Percentiles rank a stretch among this genome's conserved stretches.
phyloP scores from a whole-genome alignment of 768 basidiomycete genomes.

The Crucibulum laeve region DNA sequence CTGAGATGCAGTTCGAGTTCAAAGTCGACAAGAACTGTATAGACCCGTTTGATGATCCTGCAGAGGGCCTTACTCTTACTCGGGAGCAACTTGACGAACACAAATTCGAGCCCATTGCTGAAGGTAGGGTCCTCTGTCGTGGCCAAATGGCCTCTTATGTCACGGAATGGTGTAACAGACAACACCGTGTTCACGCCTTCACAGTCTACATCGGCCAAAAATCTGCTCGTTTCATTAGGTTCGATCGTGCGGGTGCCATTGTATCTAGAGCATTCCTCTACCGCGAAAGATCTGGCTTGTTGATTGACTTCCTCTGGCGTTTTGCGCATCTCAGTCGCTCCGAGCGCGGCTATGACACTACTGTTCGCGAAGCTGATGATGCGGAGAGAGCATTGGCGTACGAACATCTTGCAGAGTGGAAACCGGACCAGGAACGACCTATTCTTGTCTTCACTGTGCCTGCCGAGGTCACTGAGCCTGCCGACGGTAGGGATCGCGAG shows the following conservation, averaged over 20 bases:
- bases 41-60: not conserved
- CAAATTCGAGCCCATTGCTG: conserved; percentile 3
- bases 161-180: conserved; percentile 15
- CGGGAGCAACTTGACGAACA: not conserved
- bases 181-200: conserved; percentile 22
- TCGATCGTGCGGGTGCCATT: conserved; percentile 26
- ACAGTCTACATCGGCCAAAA: conserved; percentile 18
- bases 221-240: conserved; percentile 21
- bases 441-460: conserved; percentile 10
- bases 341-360: conserved; percentile 21
- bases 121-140: conserved; percentile 3
- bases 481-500: too few relatives aligned
- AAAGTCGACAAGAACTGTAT: not conserved
- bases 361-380: conserved; percentile 12
- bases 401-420: not conserved
- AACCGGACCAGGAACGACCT: conserved; percentile 3
- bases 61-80: not conserved
- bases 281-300: conserved; percentile 6
- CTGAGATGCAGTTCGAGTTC: not conserved
- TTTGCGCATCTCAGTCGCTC: conserved; percentile 11
- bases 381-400: conserved; percentile 6
- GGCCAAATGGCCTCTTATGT: conserved; percentile 19
- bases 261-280: conserved; percentile 22
- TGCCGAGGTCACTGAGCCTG: too few relatives aligned
- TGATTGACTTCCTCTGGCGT: conserved; percentile 25